phyloP scores from a whole-genome alignment of 768 basidiomycete species.

The Rhizopogon sp. region DNA sequence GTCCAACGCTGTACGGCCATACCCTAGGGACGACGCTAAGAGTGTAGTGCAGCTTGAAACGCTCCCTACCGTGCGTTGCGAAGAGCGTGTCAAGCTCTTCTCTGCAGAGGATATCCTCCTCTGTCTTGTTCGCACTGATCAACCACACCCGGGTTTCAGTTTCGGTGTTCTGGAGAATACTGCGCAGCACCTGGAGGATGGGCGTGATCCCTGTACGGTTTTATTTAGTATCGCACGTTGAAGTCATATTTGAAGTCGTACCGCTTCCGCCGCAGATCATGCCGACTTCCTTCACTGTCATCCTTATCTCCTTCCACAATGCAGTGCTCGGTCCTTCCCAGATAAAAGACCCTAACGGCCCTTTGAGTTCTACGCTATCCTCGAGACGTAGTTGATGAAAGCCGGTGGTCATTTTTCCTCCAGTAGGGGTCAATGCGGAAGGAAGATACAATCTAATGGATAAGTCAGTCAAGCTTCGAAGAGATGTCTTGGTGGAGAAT shows the following conservation, averaged over 20 bases:
- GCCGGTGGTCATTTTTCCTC: conserved; percentile 50
- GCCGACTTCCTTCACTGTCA: conserved; percentile 36
- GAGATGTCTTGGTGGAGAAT: background rate
- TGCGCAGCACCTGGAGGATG: conserved; percentile 50
- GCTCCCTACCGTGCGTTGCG: conserved; percentile 17
- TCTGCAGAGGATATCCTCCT: conserved; percentile 47
- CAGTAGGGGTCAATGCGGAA: conserved; percentile 27
- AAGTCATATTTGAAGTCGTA: conserved; percentile 12
- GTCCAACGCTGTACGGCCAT: conserved; percentile 38
- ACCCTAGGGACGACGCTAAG: conserved; percentile 28
- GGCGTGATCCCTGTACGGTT: conserved; percentile 44
- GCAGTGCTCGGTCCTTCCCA: conserved; percentile 42
- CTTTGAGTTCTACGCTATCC: conserved; percentile 51
- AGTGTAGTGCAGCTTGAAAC: conserved; percentile 40
- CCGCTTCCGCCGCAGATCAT: conserved; percentile 58
- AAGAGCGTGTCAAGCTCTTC: conserved; percentile 41
- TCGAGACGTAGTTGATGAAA: conserved; percentile 43
- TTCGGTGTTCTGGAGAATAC: conserved; percentile 38
- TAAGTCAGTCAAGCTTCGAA: conserved; percentile 4
- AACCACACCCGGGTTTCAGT: conserved; percentile 39
- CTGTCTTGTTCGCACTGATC: conserved; percentile 41
- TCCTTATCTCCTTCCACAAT: conserved; percentile 30
- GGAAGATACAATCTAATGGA: conserved; percentile 39
- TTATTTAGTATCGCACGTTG: background rate
- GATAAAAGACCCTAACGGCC: conserved; percentile 52